A percentile compares a stretch with the other conserved stretches of the same genome.
phyloP scores from a whole-genome alignment of 805 yeast species.

The Nakazawaea siamensis region DNA sequence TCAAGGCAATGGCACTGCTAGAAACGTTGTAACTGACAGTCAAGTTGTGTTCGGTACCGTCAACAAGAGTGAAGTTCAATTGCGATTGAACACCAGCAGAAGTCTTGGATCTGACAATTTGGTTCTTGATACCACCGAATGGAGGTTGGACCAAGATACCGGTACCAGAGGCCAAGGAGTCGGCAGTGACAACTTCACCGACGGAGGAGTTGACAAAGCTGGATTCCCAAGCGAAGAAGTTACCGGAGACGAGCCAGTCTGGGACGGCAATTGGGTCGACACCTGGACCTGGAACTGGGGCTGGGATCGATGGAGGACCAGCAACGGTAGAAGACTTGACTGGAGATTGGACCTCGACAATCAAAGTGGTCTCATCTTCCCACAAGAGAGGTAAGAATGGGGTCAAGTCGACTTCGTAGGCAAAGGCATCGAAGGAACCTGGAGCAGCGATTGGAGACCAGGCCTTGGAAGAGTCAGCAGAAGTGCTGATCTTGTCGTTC shows the following conservation, averaged over 20 bases:
- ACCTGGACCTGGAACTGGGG: slow-evolving; percentile 17
- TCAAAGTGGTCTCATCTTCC: slow-evolving; percentile 17
- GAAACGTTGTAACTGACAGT: slow-evolving; percentile 14
- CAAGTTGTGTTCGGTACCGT: slow-evolving; percentile 16
- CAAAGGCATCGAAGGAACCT: slow-evolving; percentile 21
- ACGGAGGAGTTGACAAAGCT: slow-evolving; percentile 11
- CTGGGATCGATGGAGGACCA: slow-evolving; percentile 14
- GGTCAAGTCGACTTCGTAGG: slow-evolving; percentile 21
- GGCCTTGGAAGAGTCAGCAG: slow-evolving; percentile 11
- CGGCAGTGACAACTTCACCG: slow-evolving; percentile 15
- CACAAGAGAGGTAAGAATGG: slow-evolving; percentile 22
- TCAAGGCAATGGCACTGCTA: slow-evolving; percentile 11
- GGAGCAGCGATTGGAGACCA: slow-evolving; percentile 22
- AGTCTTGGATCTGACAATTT: slow-evolving; percentile 16
- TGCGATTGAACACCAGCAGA: slow-evolving; percentile 14
- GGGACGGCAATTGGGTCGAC: slow-evolving; percentile 6
- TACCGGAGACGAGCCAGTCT: slow-evolving; percentile 22
- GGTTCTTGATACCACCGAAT: slow-evolving; percentile 16
- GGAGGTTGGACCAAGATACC: slow-evolving; percentile 21
- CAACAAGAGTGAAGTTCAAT: slow-evolving; percentile 20
- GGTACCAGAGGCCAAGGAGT: slow-evolving; percentile 14
- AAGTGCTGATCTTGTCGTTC: slow-evolving; percentile 15
- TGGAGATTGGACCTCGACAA: slow-evolving; percentile 21
- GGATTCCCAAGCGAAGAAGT: slow-evolving; percentile 21
- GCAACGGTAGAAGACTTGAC: slow-evolving; percentile 15